These are phyloP conservation scores for Astrothelium macrocarpum DNA, from an alignment of 495 filamentous ascomycete genomes.

Conservation along the genomic window DNA sequence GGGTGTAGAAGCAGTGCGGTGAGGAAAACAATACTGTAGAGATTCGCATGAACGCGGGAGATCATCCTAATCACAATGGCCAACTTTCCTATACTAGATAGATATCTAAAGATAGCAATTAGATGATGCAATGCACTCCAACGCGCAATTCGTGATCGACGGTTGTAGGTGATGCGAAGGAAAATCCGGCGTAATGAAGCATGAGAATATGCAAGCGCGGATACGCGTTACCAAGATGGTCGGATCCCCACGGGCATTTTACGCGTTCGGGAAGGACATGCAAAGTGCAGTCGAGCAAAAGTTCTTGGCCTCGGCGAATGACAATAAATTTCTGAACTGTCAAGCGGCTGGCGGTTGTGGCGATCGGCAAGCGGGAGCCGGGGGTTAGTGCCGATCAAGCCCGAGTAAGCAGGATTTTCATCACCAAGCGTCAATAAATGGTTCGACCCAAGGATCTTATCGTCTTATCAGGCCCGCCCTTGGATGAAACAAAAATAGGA, in stretches of 20 bases:
- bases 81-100: not conserved
- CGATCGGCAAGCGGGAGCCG: not conserved
- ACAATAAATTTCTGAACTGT: not conserved
- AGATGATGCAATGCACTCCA: not conserved
- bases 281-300: not conserved
- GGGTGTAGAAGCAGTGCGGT: not conserved
- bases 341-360: not conserved
- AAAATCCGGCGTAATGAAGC: not conserved
- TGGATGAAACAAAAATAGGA: not conserved
- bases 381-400: not conserved
- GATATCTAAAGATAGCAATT: not conserved
- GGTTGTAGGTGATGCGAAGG: not conserved
- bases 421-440: not conserved
- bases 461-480: not conserved
- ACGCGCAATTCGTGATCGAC: conserved; percentile 1
- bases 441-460: not conserved
- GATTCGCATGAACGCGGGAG: not conserved
- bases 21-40: not conserved
- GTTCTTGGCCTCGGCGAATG: not conserved
- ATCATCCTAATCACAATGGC: not conserved
- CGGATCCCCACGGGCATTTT: not conserved
- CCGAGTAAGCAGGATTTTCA: not conserved
- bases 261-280: not conserved
- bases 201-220: not conserved
- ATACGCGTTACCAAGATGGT: not conserved